Base-by-base conservation (phyloP, 2,329 filamentous ascomycete species). In the Metarhizium sp. region DNA sequence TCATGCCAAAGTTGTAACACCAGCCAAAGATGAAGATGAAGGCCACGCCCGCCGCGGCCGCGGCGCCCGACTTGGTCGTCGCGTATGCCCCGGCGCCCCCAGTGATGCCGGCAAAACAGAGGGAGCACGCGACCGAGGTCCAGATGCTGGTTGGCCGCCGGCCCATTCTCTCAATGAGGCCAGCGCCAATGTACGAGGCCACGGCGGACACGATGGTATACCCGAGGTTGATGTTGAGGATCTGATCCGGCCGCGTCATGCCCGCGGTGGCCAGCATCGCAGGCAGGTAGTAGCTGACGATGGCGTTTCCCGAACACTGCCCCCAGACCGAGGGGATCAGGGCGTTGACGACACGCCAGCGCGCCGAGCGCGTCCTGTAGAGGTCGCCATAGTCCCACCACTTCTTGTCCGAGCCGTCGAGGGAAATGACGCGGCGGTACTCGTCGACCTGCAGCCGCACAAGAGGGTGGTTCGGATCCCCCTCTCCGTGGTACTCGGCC, bases 251-350 rank as follows among this genome's bases (percentile, higher is more conserved):
- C n/a, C 47, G 34, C 6, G 69, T 71, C 56, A 77, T 66, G 57
- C 75, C 71, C 36, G 70, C 65, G 52, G 72, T 67, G 8, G 59
- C 61, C 50, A 72, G 64, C 53, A 62, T 60, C 25, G 64, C 64
- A 55, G 76, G 69, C 62, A 77, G 77, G 60, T 77, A 78, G 20
- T 71, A 73, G 18, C 70, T 60, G 42, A 63, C 62, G 49, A 62
- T 60, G 48, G 65, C 64, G 36, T 58, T 58, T 16, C 54, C 69
- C 49, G 69, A 67, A 64, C 67, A 25, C 62, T 77, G 71, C 2
- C 69, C 68, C 55, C 75, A 72, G 36, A 72, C 64, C 2, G 68
- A 63, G 43, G 73, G 66, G 30, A 64, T 63, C 34, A 68, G 65
- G 34, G 70, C 71, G 45, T 63, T 67, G 25, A 67, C 58, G 13